phyloP scores from a whole-genome alignment of 2,329 filamentous ascomycete genomes.

The Chaetomium globosum region DNA sequence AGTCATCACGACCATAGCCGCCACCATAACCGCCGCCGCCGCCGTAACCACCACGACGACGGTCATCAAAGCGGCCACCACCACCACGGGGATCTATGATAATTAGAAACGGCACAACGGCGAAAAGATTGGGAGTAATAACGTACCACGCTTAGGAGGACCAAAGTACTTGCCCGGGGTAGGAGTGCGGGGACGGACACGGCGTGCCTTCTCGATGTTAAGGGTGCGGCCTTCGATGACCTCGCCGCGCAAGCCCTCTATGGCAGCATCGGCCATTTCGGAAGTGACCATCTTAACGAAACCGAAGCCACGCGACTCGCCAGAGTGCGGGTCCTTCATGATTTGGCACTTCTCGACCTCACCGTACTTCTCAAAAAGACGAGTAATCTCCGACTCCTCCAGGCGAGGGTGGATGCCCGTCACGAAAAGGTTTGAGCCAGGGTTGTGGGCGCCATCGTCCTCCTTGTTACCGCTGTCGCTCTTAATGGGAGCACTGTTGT shows the following conservation, averaged over 20 bases:
- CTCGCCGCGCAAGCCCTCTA: conserved; percentile 93
- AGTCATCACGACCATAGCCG: conserved; percentile 55
- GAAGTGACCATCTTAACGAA: conserved; percentile 99
- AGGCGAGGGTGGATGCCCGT: conserved; percentile 96
- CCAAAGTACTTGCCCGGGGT: conserved; percentile 99
- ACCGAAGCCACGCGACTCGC: conserved; percentile 97
- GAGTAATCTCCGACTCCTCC: conserved; percentile 84
- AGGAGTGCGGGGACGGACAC: conserved; percentile 89
- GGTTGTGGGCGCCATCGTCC: conserved; percentile 83
- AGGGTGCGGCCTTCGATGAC: conserved; percentile 92
- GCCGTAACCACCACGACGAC: conserved; percentile 64
- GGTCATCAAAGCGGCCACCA: conserved; percentile 60
- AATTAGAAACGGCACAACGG: conserved; percentile 40
- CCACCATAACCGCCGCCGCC: conserved; percentile 40
- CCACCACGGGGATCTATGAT: conserved; percentile 57
- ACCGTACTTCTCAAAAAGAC: conserved; percentile 97
- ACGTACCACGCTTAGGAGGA: conserved; percentile 92
- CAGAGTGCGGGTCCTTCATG: conserved; percentile 97
- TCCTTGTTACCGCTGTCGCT: conserved; percentile 59
- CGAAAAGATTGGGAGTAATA: conserved; percentile 42
- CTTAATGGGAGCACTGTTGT: conserved; percentile 47
- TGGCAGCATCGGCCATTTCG: conserved; percentile 94
- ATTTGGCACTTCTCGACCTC: conserved; percentile 99
- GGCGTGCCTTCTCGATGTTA: conserved; percentile 98
- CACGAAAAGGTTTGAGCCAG: conserved; percentile 97